These are phyloP conservation scores for Glaciozyma martinii DNA, from an alignment of 768 basidiomycete species.

Conservation along the genomic window DNA sequence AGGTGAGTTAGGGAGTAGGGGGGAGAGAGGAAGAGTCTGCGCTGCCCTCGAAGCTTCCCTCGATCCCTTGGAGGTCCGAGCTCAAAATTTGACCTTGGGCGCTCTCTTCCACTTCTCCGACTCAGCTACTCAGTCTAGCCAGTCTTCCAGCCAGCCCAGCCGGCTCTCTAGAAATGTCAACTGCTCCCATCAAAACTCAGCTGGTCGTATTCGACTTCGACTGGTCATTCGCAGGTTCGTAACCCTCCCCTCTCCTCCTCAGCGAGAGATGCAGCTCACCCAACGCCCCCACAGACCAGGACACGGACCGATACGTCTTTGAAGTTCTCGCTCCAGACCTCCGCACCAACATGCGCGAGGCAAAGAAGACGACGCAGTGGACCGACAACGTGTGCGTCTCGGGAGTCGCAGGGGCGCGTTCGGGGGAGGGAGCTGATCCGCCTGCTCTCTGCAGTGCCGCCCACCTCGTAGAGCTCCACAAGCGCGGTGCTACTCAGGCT, in stretches of 20 bases:
- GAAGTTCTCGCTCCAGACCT: slow-evolving; percentile 79
- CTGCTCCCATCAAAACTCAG: slow-evolving; percentile 44
- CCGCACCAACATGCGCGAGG: slow-evolving; percentile 66
- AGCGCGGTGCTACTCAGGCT: slow-evolving; percentile 56
- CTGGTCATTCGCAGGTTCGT: slow-evolving; percentile 50
- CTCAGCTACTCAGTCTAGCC: background rate
- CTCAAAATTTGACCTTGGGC: background rate
- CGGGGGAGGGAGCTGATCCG: background rate
- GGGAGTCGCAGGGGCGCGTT: no score
- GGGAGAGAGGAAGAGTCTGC: background rate
- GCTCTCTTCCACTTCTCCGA: background rate
- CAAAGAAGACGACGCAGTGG: slow-evolving; percentile 63
- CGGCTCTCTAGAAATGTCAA: background rate
- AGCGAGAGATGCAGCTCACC: background rate
- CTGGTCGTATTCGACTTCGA: slow-evolving; percentile 95
- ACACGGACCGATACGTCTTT: slow-evolving; percentile 74
- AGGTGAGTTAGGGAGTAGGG: background rate
- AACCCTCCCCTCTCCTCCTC: background rate
- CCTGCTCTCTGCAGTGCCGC: slow-evolving; percentile 48
- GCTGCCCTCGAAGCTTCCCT: no score
- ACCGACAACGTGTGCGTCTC: slow-evolving; percentile 80
- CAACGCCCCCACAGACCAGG: slow-evolving; percentile 72
- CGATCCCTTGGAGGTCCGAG: no score
- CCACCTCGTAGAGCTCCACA: slow-evolving; percentile 59
- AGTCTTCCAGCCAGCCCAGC: background rate